These are phyloP conservation scores for Periconia macrospinosa DNA, from an alignment of 2,329 filamentous ascomycete genomes.

Conservation along the genomic window DNA sequence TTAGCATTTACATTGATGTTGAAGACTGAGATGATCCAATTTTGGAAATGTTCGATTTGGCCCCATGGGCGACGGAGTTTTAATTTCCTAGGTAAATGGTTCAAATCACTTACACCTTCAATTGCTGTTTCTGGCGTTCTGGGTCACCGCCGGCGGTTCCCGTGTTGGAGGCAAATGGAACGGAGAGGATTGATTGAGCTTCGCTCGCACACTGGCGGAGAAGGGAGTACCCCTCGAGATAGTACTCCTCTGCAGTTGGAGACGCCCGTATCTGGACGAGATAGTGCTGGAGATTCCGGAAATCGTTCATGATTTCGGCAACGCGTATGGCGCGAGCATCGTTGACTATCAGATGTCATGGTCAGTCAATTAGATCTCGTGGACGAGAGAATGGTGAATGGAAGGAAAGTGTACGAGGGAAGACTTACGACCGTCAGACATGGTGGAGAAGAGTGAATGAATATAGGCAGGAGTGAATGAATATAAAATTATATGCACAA, in stretches of 20 bases:
- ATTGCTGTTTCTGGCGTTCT: slow-evolving; percentile 59
- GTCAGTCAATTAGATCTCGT: neutral
- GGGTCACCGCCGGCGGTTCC: slow-evolving; percentile 48
- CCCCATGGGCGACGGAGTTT: neutral
- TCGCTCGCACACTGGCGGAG: slow-evolving; percentile 59
- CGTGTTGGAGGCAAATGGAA: slow-evolving; percentile 53
- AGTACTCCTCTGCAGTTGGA: slow-evolving; percentile 57
- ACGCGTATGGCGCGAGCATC: slow-evolving; percentile 65
- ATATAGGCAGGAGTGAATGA: slow-evolving; percentile 15
- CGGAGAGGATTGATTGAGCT: slow-evolving; percentile 57
- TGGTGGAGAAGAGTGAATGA: slow-evolving; percentile 29
- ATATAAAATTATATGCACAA: slow-evolving; percentile 8
- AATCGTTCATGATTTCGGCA: slow-evolving; percentile 66
- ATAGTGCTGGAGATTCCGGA: slow-evolving; percentile 62
- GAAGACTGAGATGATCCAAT: neutral
- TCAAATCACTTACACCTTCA: slow-evolving; percentile 53
- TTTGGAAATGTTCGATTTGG: neutral
- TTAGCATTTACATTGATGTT: too few relatives aligned
- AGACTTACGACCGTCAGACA: slow-evolving; percentile 61
- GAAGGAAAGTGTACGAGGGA: slow-evolving; percentile 10
- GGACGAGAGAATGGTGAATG: neutral
- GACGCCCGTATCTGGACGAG: slow-evolving; percentile 58
- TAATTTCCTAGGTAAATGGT: too few relatives aligned
- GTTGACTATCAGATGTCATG: slow-evolving; percentile 54
- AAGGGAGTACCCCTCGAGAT: slow-evolving; percentile 61